phyloP scores from a whole-genome alignment of 2,329 filamentous ascomycete genomes.

The Fusarium pseudocircinatum region DNA sequence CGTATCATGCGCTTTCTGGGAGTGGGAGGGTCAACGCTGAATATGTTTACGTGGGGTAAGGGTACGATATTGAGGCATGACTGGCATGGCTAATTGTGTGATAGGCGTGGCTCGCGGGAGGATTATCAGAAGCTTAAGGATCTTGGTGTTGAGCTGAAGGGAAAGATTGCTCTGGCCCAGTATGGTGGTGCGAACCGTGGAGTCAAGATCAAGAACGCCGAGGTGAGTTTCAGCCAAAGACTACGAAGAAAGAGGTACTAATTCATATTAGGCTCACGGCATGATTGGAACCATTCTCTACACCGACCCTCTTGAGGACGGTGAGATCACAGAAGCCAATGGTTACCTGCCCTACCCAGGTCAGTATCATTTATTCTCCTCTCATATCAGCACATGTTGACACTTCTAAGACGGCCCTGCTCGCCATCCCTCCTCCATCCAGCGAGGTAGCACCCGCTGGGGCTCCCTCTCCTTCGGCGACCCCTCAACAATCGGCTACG shows the following conservation, averaged over 20 bases:
- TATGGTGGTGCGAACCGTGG: slow-evolving; percentile 27
- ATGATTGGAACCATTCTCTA: slow-evolving; percentile 29
- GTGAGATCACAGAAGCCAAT: slow-evolving; percentile 28
- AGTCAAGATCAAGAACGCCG: slow-evolving; percentile 30
- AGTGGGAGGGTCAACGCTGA: slow-evolving; percentile 17
- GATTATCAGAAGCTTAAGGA: slow-evolving; percentile 21
- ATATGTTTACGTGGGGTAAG: slow-evolving; percentile 31
- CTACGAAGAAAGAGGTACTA: not conserved
- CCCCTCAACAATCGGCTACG: slow-evolving; percentile 34
- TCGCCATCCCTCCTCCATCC: slow-evolving; percentile 29
- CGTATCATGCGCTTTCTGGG: slow-evolving; percentile 7
- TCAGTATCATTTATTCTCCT: accelerated
- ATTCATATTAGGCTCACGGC: not conserved
- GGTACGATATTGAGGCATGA: accelerated
- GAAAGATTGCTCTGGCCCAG: slow-evolving; percentile 17
- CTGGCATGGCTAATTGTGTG: accelerated
- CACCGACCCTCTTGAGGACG: slow-evolving; percentile 19
- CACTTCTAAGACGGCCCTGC: slow-evolving; percentile 14
- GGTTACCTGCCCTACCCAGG: slow-evolving; percentile 25
- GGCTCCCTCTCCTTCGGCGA: slow-evolving; percentile 32
- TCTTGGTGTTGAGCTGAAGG: slow-evolving; percentile 14
- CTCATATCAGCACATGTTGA: not conserved
- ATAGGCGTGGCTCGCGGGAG: slow-evolving; percentile 8
- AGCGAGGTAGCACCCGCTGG: slow-evolving; percentile 32
- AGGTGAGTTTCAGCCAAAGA: not conserved